Conservation (phyloP, 768 basidiomycete species). For the Boletus sp. region DNA sequence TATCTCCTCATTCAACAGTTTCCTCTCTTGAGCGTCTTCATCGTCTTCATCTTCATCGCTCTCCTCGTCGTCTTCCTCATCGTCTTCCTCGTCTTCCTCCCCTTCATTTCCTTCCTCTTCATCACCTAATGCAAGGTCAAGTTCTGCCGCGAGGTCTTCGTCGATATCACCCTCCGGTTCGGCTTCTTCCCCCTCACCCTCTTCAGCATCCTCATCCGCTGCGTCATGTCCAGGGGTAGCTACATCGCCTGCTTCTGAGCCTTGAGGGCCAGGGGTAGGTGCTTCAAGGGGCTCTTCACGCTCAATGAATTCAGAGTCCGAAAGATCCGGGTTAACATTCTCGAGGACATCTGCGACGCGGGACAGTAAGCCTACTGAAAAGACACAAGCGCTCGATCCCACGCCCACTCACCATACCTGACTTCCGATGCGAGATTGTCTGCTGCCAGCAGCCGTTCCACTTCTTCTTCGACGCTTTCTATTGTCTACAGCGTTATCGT, state of each 20-base stretch:
- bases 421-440: slow-evolving; percentile 74
- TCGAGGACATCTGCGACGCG: slow-evolving; percentile 67
- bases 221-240: slow-evolving; percentile 51
- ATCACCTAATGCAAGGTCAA: slow-evolving; percentile 76
- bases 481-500: slow-evolving; percentile 58
- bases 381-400: background rate
- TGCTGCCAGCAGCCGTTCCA: slow-evolving; percentile 79
- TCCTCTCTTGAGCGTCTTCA: slow-evolving; percentile 72
- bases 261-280: slow-evolving; percentile 64
- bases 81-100: slow-evolving; percentile 72
- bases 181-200: slow-evolving; percentile 54
- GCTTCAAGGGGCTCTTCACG: slow-evolving; percentile 58
- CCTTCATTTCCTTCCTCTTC: slow-evolving; percentile 60
- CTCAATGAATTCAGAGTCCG: slow-evolving; percentile 84
- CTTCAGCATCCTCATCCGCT: slow-evolving; percentile 59
- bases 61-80: slow-evolving; percentile 49
- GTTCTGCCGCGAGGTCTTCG: slow-evolving; percentile 83
- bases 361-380: background rate
- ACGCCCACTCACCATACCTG: slow-evolving; percentile 58
- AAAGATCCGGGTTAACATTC: slow-evolving; percentile 86
- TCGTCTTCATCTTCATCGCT: slow-evolving; percentile 78
- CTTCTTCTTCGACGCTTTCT: slow-evolving; percentile 91
- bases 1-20: slow-evolving; percentile 84
- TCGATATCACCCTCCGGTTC: slow-evolving; percentile 80
- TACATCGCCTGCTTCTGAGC: slow-evolving; percentile 63